Evolutionary conservation across 2,329 filamentous ascomycete genomes (phyloP), one percentile per base, ranked within the genome.

Genomic region (Fusarium gaditjirri): DNA sequence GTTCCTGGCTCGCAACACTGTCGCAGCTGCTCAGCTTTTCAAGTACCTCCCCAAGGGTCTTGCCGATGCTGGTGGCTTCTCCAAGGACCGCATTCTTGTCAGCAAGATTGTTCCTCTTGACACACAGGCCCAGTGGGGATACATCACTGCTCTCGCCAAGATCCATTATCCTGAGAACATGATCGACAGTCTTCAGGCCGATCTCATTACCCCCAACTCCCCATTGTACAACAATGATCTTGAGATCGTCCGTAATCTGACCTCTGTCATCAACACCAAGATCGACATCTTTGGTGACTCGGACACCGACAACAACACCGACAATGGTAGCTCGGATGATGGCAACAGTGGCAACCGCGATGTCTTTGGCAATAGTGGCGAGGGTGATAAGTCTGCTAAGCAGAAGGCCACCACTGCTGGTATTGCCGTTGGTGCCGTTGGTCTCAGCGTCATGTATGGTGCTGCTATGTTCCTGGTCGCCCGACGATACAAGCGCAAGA

Each of bases 381-480:
- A 83, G 55, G 77, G 84, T 39, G 85, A 86, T 63, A 85, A 89
- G 73, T 88, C 88, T 10, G 85, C 91, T 49, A 88, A 89, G 70
- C 84, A 89, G 77, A 85, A 85, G 77, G 90, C 89, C 44, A 91
- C 90, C 38, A 91, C 88, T 3, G 89, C 88, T 29, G 90, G 89
- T 72, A 91, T 97, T 77, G 93, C 92, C 62, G 87, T 94, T 27
- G 94, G 93, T 76, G 92, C 93, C 31, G 89, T 95, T 36, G 88
- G 89, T 46, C 91, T 94, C 78, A 94, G 93, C 44, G 92, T 91
- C 55, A 91, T 94, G n/a, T 97, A 97, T 75, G 95, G 94, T 78
- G 93, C 93, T 17, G 94, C 94, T 80, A 97, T 98, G 95, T 95
- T 97, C 85, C 91, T 96, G 78, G 90, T 97, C 74, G 95, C 95